Evolutionary conservation across 768 basidiomycete genomes (phyloP).

Genomic region (Zangia roseola): DNA sequence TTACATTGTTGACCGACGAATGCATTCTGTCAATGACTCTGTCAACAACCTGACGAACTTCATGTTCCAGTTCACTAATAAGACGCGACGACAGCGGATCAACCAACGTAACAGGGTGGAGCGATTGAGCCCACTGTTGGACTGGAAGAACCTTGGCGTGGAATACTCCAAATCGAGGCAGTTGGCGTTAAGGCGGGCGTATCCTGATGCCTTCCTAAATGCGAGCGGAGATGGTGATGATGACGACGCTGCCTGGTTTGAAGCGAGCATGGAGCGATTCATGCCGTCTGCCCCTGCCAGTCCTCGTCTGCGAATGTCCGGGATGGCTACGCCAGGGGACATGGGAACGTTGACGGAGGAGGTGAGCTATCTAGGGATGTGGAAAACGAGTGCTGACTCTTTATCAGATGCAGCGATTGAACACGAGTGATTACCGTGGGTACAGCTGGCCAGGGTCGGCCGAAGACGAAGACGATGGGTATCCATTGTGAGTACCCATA

Average conservation of each 20-base stretch:
- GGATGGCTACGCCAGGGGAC: conserved; percentile 90
- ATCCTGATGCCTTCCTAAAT: conserved; percentile 89
- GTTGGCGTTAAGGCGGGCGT: conserved; percentile 86
- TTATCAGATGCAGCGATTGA: conserved; percentile 76
- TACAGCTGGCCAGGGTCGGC: conserved; percentile 54
- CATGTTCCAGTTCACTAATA: conserved; percentile 74
- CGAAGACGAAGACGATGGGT: conserved; percentile 88
- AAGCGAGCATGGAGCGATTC: conserved; percentile 64
- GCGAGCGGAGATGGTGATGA: conserved; percentile 50
- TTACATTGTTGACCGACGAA: conserved; percentile 93
- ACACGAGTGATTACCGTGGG: conserved; percentile 79
- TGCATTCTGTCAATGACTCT: conserved; percentile 87
- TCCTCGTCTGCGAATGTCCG: conserved; percentile 71
- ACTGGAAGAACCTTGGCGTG: conserved; percentile 98
- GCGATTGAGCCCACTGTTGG: conserved; percentile 85
- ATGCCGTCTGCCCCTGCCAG: conserved; percentile 83
- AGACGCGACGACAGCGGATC: conserved; percentile 94
- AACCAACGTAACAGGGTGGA: conserved; percentile 99
- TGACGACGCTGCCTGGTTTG: conserved; percentile 36
- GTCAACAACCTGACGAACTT: conserved; percentile 77
- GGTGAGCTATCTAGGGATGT: conserved; percentile 38
- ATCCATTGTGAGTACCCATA: conserved; percentile 70
- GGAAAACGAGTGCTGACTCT: neutral
- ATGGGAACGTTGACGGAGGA: conserved; percentile 88
- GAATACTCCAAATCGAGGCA: conserved; percentile 97